Percentiles rank a stretch among this genome's conserved stretches.
Evolutionary conservation across 768 basidiomycete genomes (phyloP).

Genomic region (Trametes cinnabarina): DNA sequence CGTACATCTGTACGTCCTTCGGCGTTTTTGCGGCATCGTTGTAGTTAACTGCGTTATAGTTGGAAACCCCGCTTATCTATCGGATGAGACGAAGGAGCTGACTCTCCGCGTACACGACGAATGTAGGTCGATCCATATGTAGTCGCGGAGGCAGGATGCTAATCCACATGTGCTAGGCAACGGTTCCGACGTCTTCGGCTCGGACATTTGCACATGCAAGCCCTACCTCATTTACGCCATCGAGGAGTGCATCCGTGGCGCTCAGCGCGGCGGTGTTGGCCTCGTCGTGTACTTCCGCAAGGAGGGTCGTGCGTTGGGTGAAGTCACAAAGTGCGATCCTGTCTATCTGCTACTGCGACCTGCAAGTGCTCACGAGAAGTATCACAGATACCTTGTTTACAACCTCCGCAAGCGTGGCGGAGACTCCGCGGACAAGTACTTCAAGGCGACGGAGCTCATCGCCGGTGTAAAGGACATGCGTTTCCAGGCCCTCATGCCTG

Average conservation of each 20-base stretch:
- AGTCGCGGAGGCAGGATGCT: background rate
- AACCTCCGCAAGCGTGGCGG: constrained; percentile 94
- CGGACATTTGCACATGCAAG: constrained; percentile 90
- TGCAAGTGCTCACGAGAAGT: too few species aligned
- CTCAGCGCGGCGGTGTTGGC: constrained; percentile 84
- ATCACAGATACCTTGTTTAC: constrained; percentile 93
- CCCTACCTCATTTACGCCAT: constrained; percentile 92
- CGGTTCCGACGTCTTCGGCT: constrained; percentile 95
- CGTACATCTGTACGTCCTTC: constrained; percentile 73
- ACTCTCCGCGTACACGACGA: constrained; percentile 93
- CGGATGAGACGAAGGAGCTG: constrained; percentile 73
- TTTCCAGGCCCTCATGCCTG: constrained; percentile 95
- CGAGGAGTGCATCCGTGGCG: constrained; percentile 85
- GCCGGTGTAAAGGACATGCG: constrained; percentile 96
- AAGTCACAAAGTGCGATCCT: constrained; percentile 86
- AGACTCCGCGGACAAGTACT: constrained; percentile 91
- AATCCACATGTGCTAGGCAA: constrained; percentile 50
- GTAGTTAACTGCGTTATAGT: constrained; percentile 42
- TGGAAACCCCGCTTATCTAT: constrained; percentile 77
- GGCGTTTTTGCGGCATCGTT: background rate
- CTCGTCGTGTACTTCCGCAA: constrained; percentile 94
- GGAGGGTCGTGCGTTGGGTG: constrained; percentile 89
- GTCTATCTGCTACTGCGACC: background rate
- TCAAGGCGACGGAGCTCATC: constrained; percentile 89
- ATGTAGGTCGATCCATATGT: constrained; percentile 48